phyloP scores from a whole-genome alignment of 331 rosid genomes.

The Spiraea crenata region DNA sequence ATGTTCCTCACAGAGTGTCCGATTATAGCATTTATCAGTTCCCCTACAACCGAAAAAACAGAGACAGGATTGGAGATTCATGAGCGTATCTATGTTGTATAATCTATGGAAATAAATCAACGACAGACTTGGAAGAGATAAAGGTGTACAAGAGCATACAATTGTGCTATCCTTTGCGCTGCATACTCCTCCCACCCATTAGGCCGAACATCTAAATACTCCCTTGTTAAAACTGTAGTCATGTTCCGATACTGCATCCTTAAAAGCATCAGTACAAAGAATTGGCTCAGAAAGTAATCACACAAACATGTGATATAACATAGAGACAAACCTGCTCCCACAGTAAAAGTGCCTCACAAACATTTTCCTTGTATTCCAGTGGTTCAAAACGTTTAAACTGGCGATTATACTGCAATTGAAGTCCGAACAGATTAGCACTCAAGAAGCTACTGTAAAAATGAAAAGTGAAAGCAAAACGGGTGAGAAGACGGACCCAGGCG shows the following conservation, averaged over 20 bases:
- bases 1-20: slow-evolving; percentile 83
- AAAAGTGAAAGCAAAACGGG: not conserved
- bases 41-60: slow-evolving; percentile 46
- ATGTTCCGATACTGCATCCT: slow-evolving; percentile 85
- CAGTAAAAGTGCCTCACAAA: slow-evolving; percentile 76
- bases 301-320: not conserved
- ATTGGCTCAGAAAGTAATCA: slow-evolving; percentile 12
- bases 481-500: slow-evolving; percentile 73
- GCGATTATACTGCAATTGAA: slow-evolving; percentile 68
- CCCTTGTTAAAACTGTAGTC: slow-evolving; percentile 94
- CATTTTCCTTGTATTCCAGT: slow-evolving; percentile 69
- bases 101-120: slow-evolving; percentile 15
- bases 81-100: not conserved
- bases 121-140: not conserved
- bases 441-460: slow-evolving; percentile 8
- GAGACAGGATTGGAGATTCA: slow-evolving; percentile 8
- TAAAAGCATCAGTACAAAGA: slow-evolving; percentile 31
- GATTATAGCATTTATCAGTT: slow-evolving; percentile 67
- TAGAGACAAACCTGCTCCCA: slow-evolving; percentile 85
- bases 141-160: slow-evolving; percentile 48
- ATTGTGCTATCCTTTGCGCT: slow-evolving; percentile 81
- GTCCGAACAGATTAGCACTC: slow-evolving; percentile 22
- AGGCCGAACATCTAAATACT: slow-evolving; percentile 83
- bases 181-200: slow-evolving; percentile 93
- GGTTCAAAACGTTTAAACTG: slow-evolving; percentile 88